These are phyloP conservation scores for Dipteronia sinensis DNA, from an alignment of 345 rosid genomes.

Conservation along the genomic window DNA sequence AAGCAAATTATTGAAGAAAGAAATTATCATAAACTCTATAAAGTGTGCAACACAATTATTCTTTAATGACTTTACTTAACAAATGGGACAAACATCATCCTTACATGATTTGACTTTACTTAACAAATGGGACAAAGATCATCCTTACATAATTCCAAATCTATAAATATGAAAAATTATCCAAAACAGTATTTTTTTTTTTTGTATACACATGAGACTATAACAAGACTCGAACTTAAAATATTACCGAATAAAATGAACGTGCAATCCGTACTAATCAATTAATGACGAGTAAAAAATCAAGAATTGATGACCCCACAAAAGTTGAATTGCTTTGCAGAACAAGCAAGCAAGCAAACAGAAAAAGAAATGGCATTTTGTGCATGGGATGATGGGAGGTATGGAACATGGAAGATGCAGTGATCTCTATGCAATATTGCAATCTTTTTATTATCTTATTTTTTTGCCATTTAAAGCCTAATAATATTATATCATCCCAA, in stretches of 20 bases:
- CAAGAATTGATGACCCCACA: slow-evolving; percentile 10
- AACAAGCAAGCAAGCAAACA: slow-evolving; percentile 1
- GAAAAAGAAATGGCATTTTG: slow-evolving; percentile 10
- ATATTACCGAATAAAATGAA: no score
- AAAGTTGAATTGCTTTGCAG: slow-evolving; percentile 5
- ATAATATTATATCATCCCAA: slow-evolving; percentile 5
- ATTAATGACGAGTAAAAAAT: neutral
- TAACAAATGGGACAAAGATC: neutral
- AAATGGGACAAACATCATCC: neutral
- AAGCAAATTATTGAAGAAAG: neutral
- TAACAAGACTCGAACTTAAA: no score
- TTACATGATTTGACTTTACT: neutral
- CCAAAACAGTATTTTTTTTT: neutral
- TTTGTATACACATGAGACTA: no score
- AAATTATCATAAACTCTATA: neutral
- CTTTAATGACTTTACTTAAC: neutral
- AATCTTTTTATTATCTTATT: neutral
- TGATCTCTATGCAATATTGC: neutral
- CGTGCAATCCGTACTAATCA: no score
- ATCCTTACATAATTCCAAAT: neutral
- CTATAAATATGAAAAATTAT: neutral
- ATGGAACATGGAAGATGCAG: neutral
- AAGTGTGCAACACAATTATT: neutral
- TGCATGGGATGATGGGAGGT: slow-evolving; percentile 15
- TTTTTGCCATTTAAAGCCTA: neutral